These are phyloP conservation scores for Phanerochaete sordida DNA, from an alignment of 768 basidiomycete genomes.

Conservation along the genomic window DNA sequence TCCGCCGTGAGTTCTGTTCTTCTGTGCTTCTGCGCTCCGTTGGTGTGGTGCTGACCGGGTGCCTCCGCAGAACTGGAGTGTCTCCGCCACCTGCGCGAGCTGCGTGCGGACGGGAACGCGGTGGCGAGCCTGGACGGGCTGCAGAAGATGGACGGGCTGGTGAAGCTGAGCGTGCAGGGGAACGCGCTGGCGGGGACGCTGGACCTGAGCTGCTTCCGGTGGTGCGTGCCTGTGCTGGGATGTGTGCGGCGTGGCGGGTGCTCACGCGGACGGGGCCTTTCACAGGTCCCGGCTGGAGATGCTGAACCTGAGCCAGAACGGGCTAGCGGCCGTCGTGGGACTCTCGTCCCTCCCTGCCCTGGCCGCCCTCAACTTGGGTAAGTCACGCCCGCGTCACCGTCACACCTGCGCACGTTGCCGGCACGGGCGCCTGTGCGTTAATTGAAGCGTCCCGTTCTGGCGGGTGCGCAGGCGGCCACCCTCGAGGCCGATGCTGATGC, in stretches of 20 bases:
- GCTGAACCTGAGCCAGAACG: constrained; percentile 79
- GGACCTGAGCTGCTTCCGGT: constrained; percentile 60
- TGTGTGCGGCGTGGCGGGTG: too few relatives aligned
- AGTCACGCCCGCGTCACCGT: constrained; percentile 31
- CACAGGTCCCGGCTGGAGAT: constrained; percentile 62
- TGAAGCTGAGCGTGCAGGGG: constrained; percentile 77
- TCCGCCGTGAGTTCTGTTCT: constrained; percentile 63
- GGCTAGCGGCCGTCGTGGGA: constrained; percentile 53
- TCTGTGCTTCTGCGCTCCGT: background rate
- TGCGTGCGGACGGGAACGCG: constrained; percentile 85
- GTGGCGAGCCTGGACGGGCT: constrained; percentile 75
- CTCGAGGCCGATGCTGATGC: background rate
- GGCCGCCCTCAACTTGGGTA: constrained; percentile 80
- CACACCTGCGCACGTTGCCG: background rate
- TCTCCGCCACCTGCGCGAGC: constrained; percentile 81
- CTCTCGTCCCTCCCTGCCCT: constrained; percentile 61
- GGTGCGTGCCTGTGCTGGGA: constrained; percentile 43
- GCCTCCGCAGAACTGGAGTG: constrained; percentile 72
- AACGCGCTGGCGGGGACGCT: constrained; percentile 58
- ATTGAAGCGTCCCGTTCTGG: background rate
- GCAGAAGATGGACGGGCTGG: constrained; percentile 73
- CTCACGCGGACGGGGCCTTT: too few relatives aligned
- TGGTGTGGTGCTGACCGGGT: constrained; percentile 3
- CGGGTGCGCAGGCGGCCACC: constrained; percentile 7
- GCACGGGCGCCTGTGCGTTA: constrained; percentile 1